Conservation (phyloP, 495 filamentous ascomycete genomes). For the Aspergillus olivimuriae region DNA sequence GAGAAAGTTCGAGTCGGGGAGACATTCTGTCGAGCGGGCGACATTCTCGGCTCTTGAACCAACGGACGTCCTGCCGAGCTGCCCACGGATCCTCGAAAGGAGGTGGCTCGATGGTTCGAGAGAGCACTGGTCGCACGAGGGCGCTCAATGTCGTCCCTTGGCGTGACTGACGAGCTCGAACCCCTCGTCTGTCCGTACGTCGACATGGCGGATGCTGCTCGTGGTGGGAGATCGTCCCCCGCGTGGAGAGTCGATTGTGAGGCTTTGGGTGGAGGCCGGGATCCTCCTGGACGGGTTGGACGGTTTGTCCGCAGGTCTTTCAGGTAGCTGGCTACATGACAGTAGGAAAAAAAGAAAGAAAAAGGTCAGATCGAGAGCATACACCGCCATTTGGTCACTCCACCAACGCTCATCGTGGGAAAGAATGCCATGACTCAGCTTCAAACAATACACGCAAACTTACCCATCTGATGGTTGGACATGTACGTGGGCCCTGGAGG, state of each 20-base stretch:
- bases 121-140: conserved; percentile 45
- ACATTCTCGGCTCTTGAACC: conserved; percentile 34
- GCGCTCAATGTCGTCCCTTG: conserved; percentile 14
- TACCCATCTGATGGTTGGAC: conserved; percentile 83
- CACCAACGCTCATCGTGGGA: conserved; percentile 5
- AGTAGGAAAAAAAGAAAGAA: conserved; percentile 11
- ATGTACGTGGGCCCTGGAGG: conserved; percentile 76
- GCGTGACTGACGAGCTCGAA: conserved; percentile 8
- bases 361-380: background rate
- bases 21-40: conserved; percentile 33
- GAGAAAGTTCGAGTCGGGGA: conserved; percentile 35
- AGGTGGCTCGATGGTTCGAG: conserved; percentile 41
- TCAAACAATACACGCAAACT: conserved; percentile 34
- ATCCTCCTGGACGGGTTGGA: conserved; percentile 68
- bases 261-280: conserved; percentile 55
- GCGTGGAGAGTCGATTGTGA: conserved; percentile 30
- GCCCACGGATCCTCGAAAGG: conserved; percentile 26
- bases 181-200: conserved; percentile 16
- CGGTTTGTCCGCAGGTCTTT: conserved; percentile 74
- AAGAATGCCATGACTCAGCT: conserved; percentile 20
- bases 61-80: conserved; percentile 37
- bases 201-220: conserved; percentile 43
- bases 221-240: conserved; percentile 34
- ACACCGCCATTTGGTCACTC: conserved; percentile 10
- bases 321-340: conserved; percentile 59